Evolutionary conservation across 805 yeast species (phyloP).

Genomic region (Wickerhamomyces silvicola): DNA sequence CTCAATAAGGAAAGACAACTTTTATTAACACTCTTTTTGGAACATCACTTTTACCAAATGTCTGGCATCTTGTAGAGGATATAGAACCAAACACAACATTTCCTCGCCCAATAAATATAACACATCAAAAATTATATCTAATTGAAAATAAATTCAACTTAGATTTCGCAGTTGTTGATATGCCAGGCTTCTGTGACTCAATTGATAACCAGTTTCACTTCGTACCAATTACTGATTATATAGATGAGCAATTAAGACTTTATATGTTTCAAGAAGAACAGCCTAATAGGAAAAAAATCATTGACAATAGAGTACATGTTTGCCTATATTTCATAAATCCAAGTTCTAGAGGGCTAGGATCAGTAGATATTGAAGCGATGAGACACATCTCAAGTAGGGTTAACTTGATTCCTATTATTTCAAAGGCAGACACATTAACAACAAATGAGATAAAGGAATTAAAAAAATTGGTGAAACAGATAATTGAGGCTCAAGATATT

Average conservation of each 20-base stretch:
- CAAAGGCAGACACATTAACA: constrained; percentile 74
- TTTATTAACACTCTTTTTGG: constrained; percentile 78
- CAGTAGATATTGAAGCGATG: constrained; percentile 70
- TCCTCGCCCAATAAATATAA: constrained; percentile 28
- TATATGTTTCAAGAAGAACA: constrained; percentile 73
- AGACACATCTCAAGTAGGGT: constrained; percentile 63
- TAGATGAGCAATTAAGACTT: constrained; percentile 72
- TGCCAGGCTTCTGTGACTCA: constrained; percentile 71
- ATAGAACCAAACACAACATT: constrained; percentile 33
- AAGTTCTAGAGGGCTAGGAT: constrained; percentile 50
- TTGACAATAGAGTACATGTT: constrained; percentile 73
- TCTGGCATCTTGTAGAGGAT: constrained; percentile 33
- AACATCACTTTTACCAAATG: constrained; percentile 33
- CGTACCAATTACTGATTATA: constrained; percentile 61
- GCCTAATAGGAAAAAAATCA: constrained; percentile 46
- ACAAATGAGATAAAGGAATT: constrained; percentile 45
- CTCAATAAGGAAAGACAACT: constrained; percentile 72
- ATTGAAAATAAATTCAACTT: constrained; percentile 55
- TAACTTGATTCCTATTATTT: constrained; percentile 75
- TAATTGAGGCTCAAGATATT: constrained; percentile 50
- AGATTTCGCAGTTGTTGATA: constrained; percentile 59
- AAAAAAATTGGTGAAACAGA: constrained; percentile 45
- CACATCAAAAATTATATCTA: constrained; percentile 40
- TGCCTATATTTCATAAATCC: constrained; percentile 82
- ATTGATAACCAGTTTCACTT: constrained; percentile 62